These are phyloP conservation scores for Bocquillonia castaneifolia DNA, from an alignment of 441 rosid genomes.

Conservation along the genomic window DNA sequence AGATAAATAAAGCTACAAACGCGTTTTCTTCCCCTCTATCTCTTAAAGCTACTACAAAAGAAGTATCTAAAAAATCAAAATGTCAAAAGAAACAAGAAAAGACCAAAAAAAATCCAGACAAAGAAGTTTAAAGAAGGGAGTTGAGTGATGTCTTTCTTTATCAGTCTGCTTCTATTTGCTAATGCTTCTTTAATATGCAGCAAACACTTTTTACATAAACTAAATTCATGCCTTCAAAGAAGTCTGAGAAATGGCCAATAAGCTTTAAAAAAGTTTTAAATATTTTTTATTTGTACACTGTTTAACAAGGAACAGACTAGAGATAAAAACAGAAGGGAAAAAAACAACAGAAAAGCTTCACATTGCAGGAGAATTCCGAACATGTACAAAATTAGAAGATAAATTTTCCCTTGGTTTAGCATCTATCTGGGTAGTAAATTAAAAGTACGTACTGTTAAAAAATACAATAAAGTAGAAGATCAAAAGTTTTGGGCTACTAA, in stretches of 20 bases:
- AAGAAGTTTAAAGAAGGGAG: background rate
- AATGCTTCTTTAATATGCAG: too few species aligned
- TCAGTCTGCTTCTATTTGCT: background rate
- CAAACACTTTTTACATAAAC: background rate
- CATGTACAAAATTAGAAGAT: too few species aligned
- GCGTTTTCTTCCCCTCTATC: conserved; percentile 1
- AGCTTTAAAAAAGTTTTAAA: background rate
- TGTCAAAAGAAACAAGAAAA: background rate
- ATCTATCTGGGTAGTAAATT: too few species aligned
- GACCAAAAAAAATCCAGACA: background rate
- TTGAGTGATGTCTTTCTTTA: background rate
- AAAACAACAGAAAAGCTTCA: too few species aligned
- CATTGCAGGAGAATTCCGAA: too few species aligned
- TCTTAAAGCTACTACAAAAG: background rate
- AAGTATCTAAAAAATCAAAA: background rate
- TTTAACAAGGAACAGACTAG: background rate
- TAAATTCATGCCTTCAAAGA: background rate
- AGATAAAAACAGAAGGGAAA: background rate
- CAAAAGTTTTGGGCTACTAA: too few species aligned
- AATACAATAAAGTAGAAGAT: too few species aligned
- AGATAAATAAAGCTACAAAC: background rate
- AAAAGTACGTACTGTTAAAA: too few species aligned
- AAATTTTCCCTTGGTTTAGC: too few species aligned
- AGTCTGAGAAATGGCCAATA: background rate
- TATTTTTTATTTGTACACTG: too few species aligned